Evolutionary conservation across 164 flowering plant species (phyloP).

Genomic region (Magnolia officinalis): DNA sequence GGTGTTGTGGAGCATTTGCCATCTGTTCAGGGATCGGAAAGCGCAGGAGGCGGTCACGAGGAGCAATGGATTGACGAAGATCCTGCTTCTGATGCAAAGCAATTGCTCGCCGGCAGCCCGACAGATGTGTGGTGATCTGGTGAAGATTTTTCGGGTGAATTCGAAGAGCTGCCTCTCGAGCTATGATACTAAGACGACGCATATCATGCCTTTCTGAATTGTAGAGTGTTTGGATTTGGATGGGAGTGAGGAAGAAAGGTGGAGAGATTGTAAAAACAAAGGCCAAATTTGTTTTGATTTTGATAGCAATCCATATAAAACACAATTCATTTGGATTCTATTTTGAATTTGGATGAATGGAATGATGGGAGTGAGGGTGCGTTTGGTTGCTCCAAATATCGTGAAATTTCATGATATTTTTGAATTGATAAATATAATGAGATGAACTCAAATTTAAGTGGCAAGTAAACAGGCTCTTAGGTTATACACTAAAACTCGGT

Average conservation of each 20-base stretch:
- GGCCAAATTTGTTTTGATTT: neutral
- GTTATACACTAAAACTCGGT: too few relatives aligned
- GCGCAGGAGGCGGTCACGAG: conserved; percentile 56
- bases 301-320: neutral
- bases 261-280: neutral
- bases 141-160: conserved; percentile 58
- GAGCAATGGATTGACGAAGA: conserved; percentile 74
- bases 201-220: conserved; percentile 80
- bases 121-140: conserved; percentile 65
- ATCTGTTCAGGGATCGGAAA: conserved; percentile 42
- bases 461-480: too few relatives aligned
- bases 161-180: conserved; percentile 54
- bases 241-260: too few relatives aligned
- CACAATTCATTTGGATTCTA: neutral
- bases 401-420: too few relatives aligned
- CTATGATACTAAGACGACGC: conserved; percentile 77
- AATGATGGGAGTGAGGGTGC: too few relatives aligned
- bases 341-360: too few relatives aligned
- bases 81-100: conserved; percentile 82
- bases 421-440: too few relatives aligned
- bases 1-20: conserved; percentile 78
- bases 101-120: conserved; percentile 61
- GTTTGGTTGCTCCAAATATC: too few relatives aligned
- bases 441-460: too few relatives aligned
- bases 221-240: neutral